Base-by-base conservation (phyloP, 2,329 filamentous ascomycete species). In the Scytalidium sp. region DNA sequence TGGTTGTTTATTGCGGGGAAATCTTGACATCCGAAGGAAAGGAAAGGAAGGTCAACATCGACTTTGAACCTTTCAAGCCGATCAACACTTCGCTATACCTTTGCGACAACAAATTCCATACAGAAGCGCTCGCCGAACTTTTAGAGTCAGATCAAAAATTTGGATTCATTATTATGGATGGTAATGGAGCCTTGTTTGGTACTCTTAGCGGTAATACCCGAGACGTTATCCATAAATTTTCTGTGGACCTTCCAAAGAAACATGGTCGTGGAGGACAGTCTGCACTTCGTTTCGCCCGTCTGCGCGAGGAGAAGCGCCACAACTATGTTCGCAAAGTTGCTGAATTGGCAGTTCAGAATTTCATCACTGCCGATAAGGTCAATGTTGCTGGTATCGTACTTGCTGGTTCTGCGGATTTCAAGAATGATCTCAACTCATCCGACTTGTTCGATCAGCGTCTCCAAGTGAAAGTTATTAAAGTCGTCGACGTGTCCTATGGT, bases 221-320 rank as follows among this genome's bases (percentile, higher is more conserved):
- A 69, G 95, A 99, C 63, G 82, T 99, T 45, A 81, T 97, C 46
- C 94, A 99, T 78, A 99, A 99, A 75, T 96, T 99, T 76, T 90
- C 89, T 19, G 94, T 99, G 70, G 95, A 99, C 79, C 79, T 99
- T 51, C 94, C 94, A 70, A 99, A 99, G 85, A 99, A 99, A 81
- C 94, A 99, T 83, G 94, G 94, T 57, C 92, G 94, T 88, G 94
- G 94, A 92, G 94, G 94, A 82, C 95, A 99, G 80, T 99, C 94
- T 60, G 94, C 94, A 53, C 83, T 99, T 66, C 95, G 94, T 93
- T 99, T 99, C 74, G 90, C 94, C 56, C 94, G 94, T 92, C 87
- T 99, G 52, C 87, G 94, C 80, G 94, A 99, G 73, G 94, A 99
- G 75, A 99, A 99, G 78, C 92, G 94, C 61, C 94, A 99, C 84